These are phyloP conservation scores for Fusarium tupiense DNA, from an alignment of 2,329 filamentous ascomycete species.

Conservation along the genomic window DNA sequence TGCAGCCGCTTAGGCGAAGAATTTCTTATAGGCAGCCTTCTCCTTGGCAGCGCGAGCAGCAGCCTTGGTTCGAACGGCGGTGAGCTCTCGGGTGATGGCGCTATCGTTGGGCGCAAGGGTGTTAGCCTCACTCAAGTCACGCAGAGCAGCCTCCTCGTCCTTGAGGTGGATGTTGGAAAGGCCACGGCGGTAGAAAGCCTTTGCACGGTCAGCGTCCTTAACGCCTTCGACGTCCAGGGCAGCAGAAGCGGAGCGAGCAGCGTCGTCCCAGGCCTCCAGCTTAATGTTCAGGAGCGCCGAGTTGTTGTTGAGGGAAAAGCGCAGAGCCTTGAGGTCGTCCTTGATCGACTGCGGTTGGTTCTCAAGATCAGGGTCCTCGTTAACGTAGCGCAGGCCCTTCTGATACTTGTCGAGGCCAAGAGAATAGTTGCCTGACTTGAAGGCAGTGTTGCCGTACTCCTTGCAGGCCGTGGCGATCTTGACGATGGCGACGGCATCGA, in stretches of 20 bases:
- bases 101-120: slow-evolving; percentile 79
- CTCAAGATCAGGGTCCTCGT: slow-evolving; percentile 82
- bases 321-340: slow-evolving; percentile 74
- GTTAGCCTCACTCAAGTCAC: slow-evolving; percentile 79
- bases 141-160: slow-evolving; percentile 84
- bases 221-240: slow-evolving; percentile 75
- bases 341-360: slow-evolving; percentile 75
- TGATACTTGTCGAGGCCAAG: slow-evolving; percentile 90
- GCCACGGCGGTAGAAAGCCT: slow-evolving; percentile 87
- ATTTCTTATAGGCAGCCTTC: slow-evolving; percentile 92
- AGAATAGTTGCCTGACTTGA: slow-evolving; percentile 78
- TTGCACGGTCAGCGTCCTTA: slow-evolving; percentile 82
- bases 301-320: slow-evolving; percentile 90
- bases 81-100: slow-evolving; percentile 78
- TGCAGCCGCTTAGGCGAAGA: slow-evolving; percentile 67
- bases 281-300: slow-evolving; percentile 87
- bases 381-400: slow-evolving; percentile 89
- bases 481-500: slow-evolving; percentile 74
- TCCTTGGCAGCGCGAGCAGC: slow-evolving; percentile 83
- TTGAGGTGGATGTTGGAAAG: slow-evolving; percentile 79
- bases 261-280: slow-evolving; percentile 76
- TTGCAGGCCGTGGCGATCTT: slow-evolving; percentile 88
- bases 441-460: slow-evolving; percentile 90
- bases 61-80: slow-evolving; percentile 79
- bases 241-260: slow-evolving; percentile 73